Evolutionary conservation across 495 filamentous ascomycete genomes (phyloP).

Genomic region (Xylaria venustula): DNA sequence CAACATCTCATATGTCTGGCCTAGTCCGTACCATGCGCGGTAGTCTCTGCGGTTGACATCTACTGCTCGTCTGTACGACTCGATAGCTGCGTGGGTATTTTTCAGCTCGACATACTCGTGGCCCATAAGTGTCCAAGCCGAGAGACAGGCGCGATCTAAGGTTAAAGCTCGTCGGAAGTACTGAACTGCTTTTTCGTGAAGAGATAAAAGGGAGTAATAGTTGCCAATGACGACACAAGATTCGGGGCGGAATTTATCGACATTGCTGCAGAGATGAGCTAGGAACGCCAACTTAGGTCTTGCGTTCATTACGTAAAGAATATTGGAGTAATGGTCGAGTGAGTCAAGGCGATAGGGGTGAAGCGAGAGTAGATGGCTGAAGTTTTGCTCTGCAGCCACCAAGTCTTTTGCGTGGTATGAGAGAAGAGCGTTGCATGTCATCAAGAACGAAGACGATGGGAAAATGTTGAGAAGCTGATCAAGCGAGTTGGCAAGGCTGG

Average conservation of each 20-base stretch:
- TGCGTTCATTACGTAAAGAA: conserved; percentile 86
- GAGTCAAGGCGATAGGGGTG: conserved; percentile 88
- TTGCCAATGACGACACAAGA: conserved; percentile 97
- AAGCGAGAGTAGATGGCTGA: conserved; percentile 71
- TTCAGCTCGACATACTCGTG: conserved; percentile 99
- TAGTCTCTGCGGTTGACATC: conserved; percentile 97
- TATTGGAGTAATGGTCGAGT: conserved; percentile 93
- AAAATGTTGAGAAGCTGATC: conserved; percentile 77
- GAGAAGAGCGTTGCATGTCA: conserved; percentile 83
- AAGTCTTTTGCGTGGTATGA: conserved; percentile 95
- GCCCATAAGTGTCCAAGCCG: conserved; percentile 98
- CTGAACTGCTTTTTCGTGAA: conserved; percentile 96
- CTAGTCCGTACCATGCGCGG: conserved; percentile 96
- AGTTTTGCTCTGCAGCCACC: conserved; percentile 79
- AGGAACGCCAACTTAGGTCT: conserved; percentile 89
- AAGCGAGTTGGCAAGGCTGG: conserved; percentile 68
- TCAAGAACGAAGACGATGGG: conserved; percentile 80
- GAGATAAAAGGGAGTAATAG: conserved; percentile 88
- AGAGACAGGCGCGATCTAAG: conserved; percentile 85
- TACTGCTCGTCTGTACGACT: conserved; percentile 93
- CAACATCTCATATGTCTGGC: conserved; percentile 94
- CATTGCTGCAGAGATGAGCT: conserved; percentile 81
- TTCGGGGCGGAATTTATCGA: conserved; percentile 95
- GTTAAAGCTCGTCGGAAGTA: conserved; percentile 97
- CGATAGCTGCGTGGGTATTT: conserved; percentile 97